Base-by-base conservation (phyloP, 495 filamentous ascomycete species). In the Aspergillus wentii region DNA sequence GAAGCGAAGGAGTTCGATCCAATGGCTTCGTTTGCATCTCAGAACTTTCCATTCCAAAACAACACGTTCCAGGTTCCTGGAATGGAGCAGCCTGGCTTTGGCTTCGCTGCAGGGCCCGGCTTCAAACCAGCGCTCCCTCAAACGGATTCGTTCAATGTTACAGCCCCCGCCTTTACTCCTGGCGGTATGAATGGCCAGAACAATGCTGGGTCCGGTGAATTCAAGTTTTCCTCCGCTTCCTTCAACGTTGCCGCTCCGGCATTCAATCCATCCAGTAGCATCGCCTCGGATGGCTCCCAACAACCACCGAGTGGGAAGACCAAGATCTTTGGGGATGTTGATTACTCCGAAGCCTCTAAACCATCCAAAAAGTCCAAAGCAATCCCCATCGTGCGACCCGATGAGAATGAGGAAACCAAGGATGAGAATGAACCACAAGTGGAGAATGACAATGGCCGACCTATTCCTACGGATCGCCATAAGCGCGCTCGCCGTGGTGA, bases 1-100 rank as follows among this genome's bases (percentile, higher is more conserved):
- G 80, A 79, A 38, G 91, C 92, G 0, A 83, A 85, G 33, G 88
- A 90, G 49, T 96, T 96, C 59, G 86, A 92, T 40, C 86, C 86
- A 4, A 66, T 62, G 13, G 79, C 61, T 36, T 57, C 75, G 2
- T 85, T 85, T 55, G 70, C 68, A 25, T 75, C 86, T 2, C 67
- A 70, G n/a, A 66, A 72, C 27, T 66, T 72, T 22, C 51, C 69
- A 7, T 85, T 83, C 40, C 66, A 68, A 25, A 63, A 64, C 33
- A 75, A 64, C 42, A 65, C 62, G 4, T 77, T 82, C 57, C 74
- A 81, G 46, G 72, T 76, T 30, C 48, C 56, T 17, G 56, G 57
- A 11, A 34, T 54, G 35, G 54, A 37, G 18, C 53, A 54, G 6
- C 39, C 56, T 10, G 41, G 57, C 17, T 63, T 64, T 15, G 57